Conservation (phyloP, 2,329 filamentous ascomycete genomes). For the Talaromyces sp. region DNA sequence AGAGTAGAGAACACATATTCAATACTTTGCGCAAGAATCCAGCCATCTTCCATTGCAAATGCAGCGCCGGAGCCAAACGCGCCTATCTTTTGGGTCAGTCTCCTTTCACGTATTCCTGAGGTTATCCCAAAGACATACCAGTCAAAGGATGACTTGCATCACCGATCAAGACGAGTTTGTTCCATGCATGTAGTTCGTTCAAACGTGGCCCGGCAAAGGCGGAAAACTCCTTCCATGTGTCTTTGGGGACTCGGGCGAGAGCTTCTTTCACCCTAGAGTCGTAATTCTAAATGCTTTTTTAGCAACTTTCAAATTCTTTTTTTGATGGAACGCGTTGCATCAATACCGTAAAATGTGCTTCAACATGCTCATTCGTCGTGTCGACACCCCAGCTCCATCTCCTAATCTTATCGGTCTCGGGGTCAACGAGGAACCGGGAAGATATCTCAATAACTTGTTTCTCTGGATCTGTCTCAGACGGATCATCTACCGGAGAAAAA, state of each 20-base stretch:
- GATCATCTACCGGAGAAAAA: conserved; percentile 39
- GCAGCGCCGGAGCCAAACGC: conserved; percentile 44
- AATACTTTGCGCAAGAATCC: conserved; percentile 40
- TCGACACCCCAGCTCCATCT: conserved; percentile 25
- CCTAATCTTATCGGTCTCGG: conserved; percentile 18
- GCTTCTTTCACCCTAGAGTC: conserved; percentile 42
- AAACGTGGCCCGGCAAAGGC: conserved; percentile 49
- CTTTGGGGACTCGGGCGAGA: conserved; percentile 37
- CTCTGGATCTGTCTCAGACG: conserved; percentile 17
- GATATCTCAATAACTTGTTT: conserved; percentile 43
- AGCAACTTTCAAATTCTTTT: neutral
- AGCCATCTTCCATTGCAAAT: conserved; percentile 38
- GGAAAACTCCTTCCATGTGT: conserved; percentile 48
- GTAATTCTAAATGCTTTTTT: conserved; percentile 34
- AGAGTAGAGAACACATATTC: conserved; percentile 21
- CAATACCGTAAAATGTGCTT: conserved; percentile 37
- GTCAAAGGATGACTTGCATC: conserved; percentile 56
- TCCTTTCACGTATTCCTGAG: neutral
- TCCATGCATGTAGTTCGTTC: conserved; percentile 40
- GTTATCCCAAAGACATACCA: conserved; percentile 25
- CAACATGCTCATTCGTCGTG: conserved; percentile 25
- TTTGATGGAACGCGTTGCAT: conserved; percentile 21
- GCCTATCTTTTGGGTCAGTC: conserved; percentile 21
- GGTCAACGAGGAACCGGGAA: conserved; percentile 33
- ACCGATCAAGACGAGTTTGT: conserved; percentile 51